Percentiles rank a stretch among this genome's conserved stretches.
Evolutionary conservation across 208 protist species (phyloP).

Genomic region (Giardia duodenalis): DNA sequence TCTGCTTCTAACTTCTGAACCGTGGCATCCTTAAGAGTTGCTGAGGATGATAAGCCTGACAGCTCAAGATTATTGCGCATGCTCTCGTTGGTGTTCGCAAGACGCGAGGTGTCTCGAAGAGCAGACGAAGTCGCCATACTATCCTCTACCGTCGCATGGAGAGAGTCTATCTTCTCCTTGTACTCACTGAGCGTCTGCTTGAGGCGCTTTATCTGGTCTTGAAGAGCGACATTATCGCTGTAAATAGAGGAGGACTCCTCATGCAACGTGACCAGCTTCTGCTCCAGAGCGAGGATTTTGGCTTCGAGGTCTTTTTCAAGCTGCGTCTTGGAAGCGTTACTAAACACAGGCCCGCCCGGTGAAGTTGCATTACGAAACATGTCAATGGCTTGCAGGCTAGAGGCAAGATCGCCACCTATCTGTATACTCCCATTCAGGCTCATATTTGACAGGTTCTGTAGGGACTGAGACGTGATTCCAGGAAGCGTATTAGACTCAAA

Average conservation of each 20-base stretch:
- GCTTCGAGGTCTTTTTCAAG: not conserved
- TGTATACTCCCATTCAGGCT: not conserved
- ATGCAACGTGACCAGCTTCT: not conserved
- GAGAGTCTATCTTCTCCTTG: not conserved
- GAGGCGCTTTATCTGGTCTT: conserved; percentile 1
- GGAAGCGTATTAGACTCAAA: not conserved
- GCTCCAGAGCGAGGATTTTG: not conserved
- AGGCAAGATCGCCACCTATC: not conserved
- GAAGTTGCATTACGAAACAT: not conserved
- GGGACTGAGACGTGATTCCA: not conserved
- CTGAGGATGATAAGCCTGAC: not conserved
- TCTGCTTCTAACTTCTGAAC: not conserved
- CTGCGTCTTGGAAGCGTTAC: not conserved
- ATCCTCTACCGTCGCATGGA: not conserved
- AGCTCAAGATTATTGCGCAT: not conserved
- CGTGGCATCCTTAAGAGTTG: not conserved
- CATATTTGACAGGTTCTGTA: not conserved
- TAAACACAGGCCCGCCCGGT: not conserved
- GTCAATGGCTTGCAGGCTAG: not conserved
- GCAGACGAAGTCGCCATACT: not conserved
- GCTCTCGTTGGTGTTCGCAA: not conserved
- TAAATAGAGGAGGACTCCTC: not conserved
- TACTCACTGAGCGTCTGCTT: not conserved
- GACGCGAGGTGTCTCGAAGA: too few relatives aligned
- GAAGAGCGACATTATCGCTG: not conserved